Conservation (phyloP, 148 eudicot genomes). For the Rhododendron ovatum region DNA sequence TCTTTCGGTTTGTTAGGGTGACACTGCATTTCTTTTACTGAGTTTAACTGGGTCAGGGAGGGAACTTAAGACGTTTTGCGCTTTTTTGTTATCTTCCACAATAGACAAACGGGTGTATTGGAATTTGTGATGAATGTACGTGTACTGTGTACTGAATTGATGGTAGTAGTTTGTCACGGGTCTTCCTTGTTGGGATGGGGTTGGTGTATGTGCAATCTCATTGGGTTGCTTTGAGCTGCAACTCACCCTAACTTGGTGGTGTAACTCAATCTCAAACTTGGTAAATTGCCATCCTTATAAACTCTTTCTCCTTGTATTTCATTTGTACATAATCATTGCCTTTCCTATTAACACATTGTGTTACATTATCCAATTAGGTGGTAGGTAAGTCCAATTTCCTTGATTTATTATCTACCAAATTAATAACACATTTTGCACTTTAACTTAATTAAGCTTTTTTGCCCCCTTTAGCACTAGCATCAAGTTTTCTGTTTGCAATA, state of each 20-base stretch:
- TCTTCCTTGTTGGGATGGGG: neutral
- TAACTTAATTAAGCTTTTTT: neutral
- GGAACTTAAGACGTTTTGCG: neutral
- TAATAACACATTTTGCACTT: neutral
- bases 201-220: neutral
- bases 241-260: slow-evolving; percentile 4
- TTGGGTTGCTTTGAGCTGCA: slow-evolving; percentile 2
- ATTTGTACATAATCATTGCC: neutral
- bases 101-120: neutral
- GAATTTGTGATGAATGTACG: neutral
- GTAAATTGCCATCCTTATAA: neutral
- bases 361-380: neutral
- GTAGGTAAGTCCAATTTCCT: neutral
- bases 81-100: neutral
- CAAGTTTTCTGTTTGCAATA: neutral
- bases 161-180: neutral
- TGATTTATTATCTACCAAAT: neutral
- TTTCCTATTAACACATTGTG: neutral
- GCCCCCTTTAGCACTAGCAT: neutral
- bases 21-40: neutral
- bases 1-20: neutral
- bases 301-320: neutral
- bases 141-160: neutral
- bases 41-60: neutral
- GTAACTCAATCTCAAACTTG: neutral